Conservation (phyloP, 495 filamentous ascomycete species). For the Aspergillus cristatus region DNA sequence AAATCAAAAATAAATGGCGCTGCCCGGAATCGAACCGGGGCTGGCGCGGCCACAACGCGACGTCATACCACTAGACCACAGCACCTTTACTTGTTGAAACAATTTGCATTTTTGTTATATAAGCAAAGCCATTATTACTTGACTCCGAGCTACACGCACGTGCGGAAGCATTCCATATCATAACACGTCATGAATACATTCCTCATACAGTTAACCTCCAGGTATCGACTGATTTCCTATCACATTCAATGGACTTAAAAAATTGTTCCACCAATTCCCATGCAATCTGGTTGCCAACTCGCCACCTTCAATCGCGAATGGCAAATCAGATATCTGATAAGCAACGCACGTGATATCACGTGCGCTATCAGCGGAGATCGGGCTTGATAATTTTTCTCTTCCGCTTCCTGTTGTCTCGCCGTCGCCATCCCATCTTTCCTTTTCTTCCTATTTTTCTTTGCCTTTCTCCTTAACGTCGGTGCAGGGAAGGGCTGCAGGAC, state of each 20-base stretch:
- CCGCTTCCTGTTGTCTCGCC: slow-evolving; percentile 1
- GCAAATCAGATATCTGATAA: slow-evolving; percentile 12
- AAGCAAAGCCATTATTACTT: no score
- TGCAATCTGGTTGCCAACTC: no score
- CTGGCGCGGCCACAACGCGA: slow-evolving; percentile 60
- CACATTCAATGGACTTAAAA: no score
- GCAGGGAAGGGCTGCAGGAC: slow-evolving; percentile 23
- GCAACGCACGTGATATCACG: slow-evolving; percentile 17
- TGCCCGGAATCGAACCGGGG: slow-evolving; percentile 69
- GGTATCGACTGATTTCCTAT: no score
- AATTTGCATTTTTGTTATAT: no score
- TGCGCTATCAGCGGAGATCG: neutral
- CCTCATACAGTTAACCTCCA: no score
- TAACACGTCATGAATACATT: no score
- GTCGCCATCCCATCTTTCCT: slow-evolving; percentile 9
- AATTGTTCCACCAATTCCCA: no score
- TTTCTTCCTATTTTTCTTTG: slow-evolving; percentile 14
- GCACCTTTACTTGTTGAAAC: slow-evolving; percentile 8
- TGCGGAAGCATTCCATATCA: no score
- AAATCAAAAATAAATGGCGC: slow-evolving; percentile 14
- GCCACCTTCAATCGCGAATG: no score
- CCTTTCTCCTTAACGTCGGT: slow-evolving; percentile 3
- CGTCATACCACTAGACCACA: slow-evolving; percentile 25
- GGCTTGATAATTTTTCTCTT: slow-evolving; percentile 16
- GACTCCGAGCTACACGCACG: no score